phyloP scores from a whole-genome alignment of 2,329 filamentous ascomycete species.

The Cercospora canescens region DNA sequence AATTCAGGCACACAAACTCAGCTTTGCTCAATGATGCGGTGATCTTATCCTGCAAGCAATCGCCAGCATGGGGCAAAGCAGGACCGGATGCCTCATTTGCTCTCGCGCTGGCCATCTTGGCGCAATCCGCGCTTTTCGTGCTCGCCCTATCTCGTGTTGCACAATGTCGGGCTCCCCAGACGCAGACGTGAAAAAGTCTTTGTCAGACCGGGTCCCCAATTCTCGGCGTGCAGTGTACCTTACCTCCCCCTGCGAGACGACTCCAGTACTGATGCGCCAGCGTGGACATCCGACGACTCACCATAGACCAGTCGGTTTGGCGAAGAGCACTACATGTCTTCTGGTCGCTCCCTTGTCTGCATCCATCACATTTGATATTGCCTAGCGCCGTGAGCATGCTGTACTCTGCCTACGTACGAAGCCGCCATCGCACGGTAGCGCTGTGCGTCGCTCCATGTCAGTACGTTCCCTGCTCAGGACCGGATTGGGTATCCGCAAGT shows the following conservation, averaged over 20 bases:
- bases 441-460: background rate
- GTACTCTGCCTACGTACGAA: background rate
- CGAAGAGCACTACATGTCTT: background rate
- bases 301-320: background rate
- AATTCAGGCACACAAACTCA: too few species aligned
- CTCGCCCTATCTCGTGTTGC: slow-evolving; percentile 2
- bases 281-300: too few species aligned
- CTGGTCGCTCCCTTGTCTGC: background rate
- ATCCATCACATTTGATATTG: background rate
- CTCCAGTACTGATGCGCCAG: background rate
- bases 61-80: background rate
- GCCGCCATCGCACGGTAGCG: background rate
- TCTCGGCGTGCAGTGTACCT: background rate
- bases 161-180: background rate
- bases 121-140: background rate
- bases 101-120: background rate
- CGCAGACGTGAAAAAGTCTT: background rate
- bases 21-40: too few species aligned
- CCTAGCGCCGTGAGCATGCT: background rate
- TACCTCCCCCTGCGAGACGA: background rate
- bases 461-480: background rate
- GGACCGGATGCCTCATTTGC: too few species aligned
- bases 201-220: slow-evolving; percentile 7
- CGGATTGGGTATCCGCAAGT: background rate
- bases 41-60: background rate